Evolutionary conservation across 1,284 basidiomycete genomes (phyloP), one percentile per base, ranked within the genome.

Genomic region (Cystobasidium slooffiae): DNA sequence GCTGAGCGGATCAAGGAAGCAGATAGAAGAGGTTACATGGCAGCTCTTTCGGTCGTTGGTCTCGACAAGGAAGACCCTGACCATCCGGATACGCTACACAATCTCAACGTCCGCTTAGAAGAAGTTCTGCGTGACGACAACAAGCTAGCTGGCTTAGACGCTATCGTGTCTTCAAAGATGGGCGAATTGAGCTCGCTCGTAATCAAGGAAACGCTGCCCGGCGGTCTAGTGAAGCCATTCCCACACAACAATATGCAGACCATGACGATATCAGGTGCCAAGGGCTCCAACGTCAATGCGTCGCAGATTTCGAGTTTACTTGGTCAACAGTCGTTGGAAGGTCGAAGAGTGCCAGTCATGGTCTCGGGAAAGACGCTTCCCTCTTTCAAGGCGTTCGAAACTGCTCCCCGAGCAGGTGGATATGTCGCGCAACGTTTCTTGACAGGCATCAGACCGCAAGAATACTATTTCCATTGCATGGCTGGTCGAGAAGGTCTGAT

Each of bases 381-480:
- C 1, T 94, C 94, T 5, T 99, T 99, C 89, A 92, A 92, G 81
- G 86, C 96, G 0, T 98, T 98, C 83, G 97, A 99, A 83, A 99
- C 97, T 5, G 91, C 90, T 73, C 94, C 96, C 0, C 92, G 97
- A 76, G 96, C 97, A 18, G 97, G 97, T 83, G 97, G 97, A n/a
- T 99, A 97, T 83, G 93, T 99, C 64, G 94, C 93, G n/a, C 97
- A 95, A 82, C 93, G 97, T 66, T 99, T 99, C 88, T 88, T 99
- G 85, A 99, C 97, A 20, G 97, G 97, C 75, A 91, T 99, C 82
- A 93, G 92, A 77, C 97, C 97, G 0, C 97, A 99, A 82, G 97
- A 99, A 83, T 99, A 97, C 85, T 99, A 97, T 85, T 99, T 99
- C 88, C 97, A 99, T 85, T 98, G 97, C 83, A 99, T 99, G 97